Base-by-base conservation (phyloP, 2,329 filamentous ascomycete genomes). In the Cladobotryum protrusum region DNA sequence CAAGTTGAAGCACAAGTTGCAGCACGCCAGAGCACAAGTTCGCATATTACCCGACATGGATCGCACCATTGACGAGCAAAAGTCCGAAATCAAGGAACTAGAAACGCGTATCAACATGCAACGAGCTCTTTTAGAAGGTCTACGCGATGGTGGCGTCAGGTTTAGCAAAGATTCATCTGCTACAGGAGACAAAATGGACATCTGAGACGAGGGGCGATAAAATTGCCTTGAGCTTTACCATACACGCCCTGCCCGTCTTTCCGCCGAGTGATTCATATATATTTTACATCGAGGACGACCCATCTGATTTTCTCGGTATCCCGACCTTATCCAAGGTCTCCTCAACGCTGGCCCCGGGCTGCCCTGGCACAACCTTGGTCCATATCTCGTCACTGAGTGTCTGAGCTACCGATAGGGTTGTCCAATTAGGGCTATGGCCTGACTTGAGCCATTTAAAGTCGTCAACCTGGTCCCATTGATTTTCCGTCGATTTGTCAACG, bases 371-470 rank as follows among this genome's bases (percentile, higher is more conserved):
- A 11, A 83, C 73, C 32, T 80, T 77, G 45, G 74, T 79, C 90
- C 90, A 96, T 1, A 86, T 72, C 2, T 78, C 72, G 2, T 85
- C 79, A 0, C 69, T 57, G 12, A 92, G 69, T 19, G 77, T 77
- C 48, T 84, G 72, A 1, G 73, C 73, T 47, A 82, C 76, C 1
- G 80, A 72, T 18, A 97, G 59, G 2, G 89, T 68, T 33, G 74
- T 80, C 89, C 92, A 99, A 63, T 99, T 91, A 2, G 93, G 93
- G 63, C 89, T 96, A 29, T 82, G 81, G 51, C 87, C 89, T 14
- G 80, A 76, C 67, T 91, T 95, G 55, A 96, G 78, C 93, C 93
- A 97, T 70, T 95, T 95, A 75, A 99, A 99, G 66, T 99, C 93
- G 66, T 97, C 89, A 14, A 97, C 87, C 61, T 93, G 83, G 59